Evolutionary conservation across 2,329 filamentous ascomycete species (phyloP), one percentile per base, ranked within the genome.

Genomic region (Rutstroemia sp.): DNA sequence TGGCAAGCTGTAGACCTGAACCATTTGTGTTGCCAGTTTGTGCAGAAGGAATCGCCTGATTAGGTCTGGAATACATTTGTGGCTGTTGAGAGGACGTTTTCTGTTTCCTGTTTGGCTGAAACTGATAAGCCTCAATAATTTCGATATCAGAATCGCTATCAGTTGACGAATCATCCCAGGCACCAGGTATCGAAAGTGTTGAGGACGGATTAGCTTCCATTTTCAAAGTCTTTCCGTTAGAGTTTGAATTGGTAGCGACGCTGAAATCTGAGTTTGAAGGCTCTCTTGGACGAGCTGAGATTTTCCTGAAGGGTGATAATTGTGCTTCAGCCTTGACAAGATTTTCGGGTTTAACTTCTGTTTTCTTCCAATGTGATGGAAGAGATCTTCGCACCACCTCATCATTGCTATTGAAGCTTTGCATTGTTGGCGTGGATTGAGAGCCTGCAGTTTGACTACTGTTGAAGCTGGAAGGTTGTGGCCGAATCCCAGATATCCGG

Each of bases 121-220:
- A 69, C 2, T 57, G 64, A 3, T 63, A 60, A 10, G 63, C 25
- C 10, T 63, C 57, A 27, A 69, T 69, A 21, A 69, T 63, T 54
- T 69, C 67, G 38, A 68, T 54, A 23, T 68, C 66, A 12, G 65
- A 67, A 57, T 69, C 67, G 52, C 60, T 63, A 21, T 47, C 58
- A 25, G 12, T 48, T 8, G 61, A 60, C 8, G 56, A 61, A 34
- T 65, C 63, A 27, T 66, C 63, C 34, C 58, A 66, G 5, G 60
- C 21, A 27, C 64, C 63, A 48, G 64, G 60, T 44, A 62, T 60
- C 14, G 48, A 25, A 7, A 23, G 36, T 23, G 57, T 51, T 34
- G 48, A 46, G 23, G 42, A 49, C 3, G 39, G n/a, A 16, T 60
- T 58, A 3, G 44, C 19, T 23, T 63, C 58, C 5, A 30, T 44